phyloP scores from a whole-genome alignment of 192 early-diverging fungal species.

The Coemansia sp. region DNA sequence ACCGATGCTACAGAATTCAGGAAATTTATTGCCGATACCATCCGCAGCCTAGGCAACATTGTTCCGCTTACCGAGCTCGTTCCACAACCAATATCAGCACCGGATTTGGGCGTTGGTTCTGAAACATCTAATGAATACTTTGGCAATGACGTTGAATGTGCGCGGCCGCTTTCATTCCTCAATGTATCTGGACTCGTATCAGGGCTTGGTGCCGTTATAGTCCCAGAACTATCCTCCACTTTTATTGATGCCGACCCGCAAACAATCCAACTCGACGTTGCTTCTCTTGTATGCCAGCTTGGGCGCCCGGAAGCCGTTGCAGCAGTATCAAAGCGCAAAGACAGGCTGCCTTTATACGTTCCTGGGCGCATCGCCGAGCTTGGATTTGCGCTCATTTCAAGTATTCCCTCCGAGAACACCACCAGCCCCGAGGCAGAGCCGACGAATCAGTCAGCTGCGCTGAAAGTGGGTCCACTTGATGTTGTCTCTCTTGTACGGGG shows the following conservation, averaged over 20 bases:
- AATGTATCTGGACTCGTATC: conserved; percentile 5
- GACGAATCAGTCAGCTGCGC: not conserved
- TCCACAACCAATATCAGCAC: not conserved
- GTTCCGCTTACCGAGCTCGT: not conserved
- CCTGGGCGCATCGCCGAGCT: conserved; percentile 2
- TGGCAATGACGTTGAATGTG: not conserved
- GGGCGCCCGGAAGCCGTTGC: conserved; percentile 6
- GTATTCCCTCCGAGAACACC: not conserved
- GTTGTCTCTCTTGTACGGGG: not conserved
- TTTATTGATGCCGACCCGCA: not conserved
- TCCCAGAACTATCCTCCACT: not conserved
- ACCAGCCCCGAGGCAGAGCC: not conserved
- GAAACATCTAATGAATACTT: too few species aligned
- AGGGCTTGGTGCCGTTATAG: conserved; percentile 9
- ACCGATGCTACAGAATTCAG: not conserved
- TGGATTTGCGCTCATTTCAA: not conserved
- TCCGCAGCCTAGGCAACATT: not conserved
- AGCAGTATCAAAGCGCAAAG: not conserved
- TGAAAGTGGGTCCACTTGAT: not conserved
- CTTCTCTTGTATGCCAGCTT: not conserved
- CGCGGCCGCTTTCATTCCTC: not conserved
- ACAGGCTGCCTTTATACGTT: not conserved
- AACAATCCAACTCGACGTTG: not conserved
- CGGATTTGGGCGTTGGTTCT: too few species aligned
- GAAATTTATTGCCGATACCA: not conserved